These are phyloP conservation scores for Aspergillus oerlinghausenensis DNA, from an alignment of 2,329 filamentous ascomycete genomes.

Conservation along the genomic window DNA sequence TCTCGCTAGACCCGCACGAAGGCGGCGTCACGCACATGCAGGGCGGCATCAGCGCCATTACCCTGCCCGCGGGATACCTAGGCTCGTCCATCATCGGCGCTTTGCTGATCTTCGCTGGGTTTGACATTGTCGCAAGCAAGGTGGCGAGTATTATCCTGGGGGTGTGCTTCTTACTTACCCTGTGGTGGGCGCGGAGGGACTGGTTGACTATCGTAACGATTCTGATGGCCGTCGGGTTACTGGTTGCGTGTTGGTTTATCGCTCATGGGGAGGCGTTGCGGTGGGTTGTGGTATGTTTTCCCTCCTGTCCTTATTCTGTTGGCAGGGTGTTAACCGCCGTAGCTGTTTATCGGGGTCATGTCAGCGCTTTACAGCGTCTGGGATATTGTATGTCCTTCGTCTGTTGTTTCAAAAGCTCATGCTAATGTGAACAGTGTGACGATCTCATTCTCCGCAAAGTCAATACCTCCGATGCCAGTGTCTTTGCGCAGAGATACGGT, in stretches of 20 bases:
- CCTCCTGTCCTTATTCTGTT: neutral
- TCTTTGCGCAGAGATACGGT: constrained; percentile 73
- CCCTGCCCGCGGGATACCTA: constrained; percentile 72
- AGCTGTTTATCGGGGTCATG: constrained; percentile 79
- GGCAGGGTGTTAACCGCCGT: constrained; percentile 2
- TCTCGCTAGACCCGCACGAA: constrained; percentile 69
- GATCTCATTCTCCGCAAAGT: constrained; percentile 76
- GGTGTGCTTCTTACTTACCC: constrained; percentile 69
- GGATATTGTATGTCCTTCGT: constrained; percentile 59
- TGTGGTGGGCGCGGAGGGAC: constrained; percentile 77
- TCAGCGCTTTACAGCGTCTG: constrained; percentile 74
- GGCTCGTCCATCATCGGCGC: constrained; percentile 74
- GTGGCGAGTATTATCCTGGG: constrained; percentile 69
- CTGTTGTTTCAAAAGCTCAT: neutral
- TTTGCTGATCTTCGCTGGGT: constrained; percentile 72
- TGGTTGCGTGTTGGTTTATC: constrained; percentile 77
- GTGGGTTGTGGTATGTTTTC: constrained; percentile 59
- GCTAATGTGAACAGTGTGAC: constrained; percentile 54
- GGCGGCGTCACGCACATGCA: constrained; percentile 75
- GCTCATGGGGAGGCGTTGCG: constrained; percentile 67
- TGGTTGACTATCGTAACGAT: constrained; percentile 73
- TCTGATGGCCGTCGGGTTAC: constrained; percentile 62
- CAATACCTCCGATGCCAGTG: constrained; percentile 72
- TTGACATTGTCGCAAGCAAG: constrained; percentile 76
- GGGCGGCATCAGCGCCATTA: constrained; percentile 65